Conservation (phyloP, 495 filamentous ascomycete genomes). For the Lichenothelia convexa region DNA sequence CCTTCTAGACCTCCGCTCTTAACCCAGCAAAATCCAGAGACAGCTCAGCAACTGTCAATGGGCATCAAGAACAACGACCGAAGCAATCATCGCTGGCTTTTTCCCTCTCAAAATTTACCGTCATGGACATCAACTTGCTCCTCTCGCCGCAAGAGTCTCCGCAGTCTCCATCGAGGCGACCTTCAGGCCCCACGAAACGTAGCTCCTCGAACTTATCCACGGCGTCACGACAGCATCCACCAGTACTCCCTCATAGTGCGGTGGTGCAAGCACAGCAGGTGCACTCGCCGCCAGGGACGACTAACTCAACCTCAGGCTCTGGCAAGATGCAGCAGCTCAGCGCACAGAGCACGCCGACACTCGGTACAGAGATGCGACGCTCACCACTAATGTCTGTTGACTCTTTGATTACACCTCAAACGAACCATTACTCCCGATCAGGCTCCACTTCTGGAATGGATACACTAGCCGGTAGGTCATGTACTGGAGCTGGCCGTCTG, state of each 20-base stretch:
- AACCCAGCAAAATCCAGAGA: too few species aligned
- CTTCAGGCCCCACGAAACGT: slow-evolving; percentile 15
- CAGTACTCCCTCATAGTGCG: not conserved
- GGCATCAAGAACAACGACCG: too few species aligned
- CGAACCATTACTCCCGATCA: not conserved
- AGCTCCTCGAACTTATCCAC: slow-evolving; percentile 20
- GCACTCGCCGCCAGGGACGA: not conserved
- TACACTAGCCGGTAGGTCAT: slow-evolving; percentile 34
- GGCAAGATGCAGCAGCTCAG: too few species aligned
- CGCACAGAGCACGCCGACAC: too few species aligned
- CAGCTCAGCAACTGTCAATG: too few species aligned
- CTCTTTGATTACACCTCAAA: too few species aligned
- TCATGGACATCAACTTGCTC: slow-evolving; percentile 57
- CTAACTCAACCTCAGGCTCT: not conserved
- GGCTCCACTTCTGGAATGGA: slow-evolving; percentile 35
- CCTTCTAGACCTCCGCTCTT: too few species aligned
- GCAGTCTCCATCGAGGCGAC: slow-evolving; percentile 13
- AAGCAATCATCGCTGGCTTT: not conserved
- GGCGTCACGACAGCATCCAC: slow-evolving; percentile 1
- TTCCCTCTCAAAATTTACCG: not conserved
- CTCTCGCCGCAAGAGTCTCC: slow-evolving; percentile 51
- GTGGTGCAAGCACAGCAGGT: slow-evolving; percentile 4
- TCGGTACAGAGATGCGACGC: too few species aligned
- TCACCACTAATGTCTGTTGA: too few species aligned
- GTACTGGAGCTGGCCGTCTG: too few species aligned